These are phyloP conservation scores for Lecanoromycetidae sp. DNA, from an alignment of 2,329 filamentous ascomycete species.

Conservation along the genomic window DNA sequence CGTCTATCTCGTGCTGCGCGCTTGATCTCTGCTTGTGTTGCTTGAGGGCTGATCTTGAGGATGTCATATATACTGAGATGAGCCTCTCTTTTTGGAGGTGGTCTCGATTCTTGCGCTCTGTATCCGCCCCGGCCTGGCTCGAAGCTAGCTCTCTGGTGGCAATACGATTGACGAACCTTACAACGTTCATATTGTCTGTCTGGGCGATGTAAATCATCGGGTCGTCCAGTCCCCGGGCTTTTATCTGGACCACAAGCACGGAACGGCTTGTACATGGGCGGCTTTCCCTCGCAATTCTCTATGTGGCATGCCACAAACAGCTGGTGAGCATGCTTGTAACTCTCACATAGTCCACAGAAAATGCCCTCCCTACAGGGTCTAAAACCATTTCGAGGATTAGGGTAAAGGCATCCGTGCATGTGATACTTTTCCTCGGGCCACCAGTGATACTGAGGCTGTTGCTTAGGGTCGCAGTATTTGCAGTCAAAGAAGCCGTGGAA, in stretches of 20 bases:
- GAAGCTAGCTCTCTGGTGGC: too few relatives aligned
- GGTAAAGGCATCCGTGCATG: background rate
- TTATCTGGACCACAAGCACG: too few relatives aligned
- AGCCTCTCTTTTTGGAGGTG: background rate
- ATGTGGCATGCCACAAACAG: too few relatives aligned
- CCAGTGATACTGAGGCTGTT: background rate
- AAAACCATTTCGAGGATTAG: background rate
- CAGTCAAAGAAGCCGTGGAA: background rate
- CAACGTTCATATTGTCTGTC: too few relatives aligned
- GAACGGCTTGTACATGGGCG: too few relatives aligned
- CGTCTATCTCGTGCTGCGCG: slow-evolving; percentile 2
- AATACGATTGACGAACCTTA: too few relatives aligned
- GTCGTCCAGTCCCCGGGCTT: too few relatives aligned
- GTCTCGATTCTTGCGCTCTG: background rate
- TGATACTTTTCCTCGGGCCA: background rate
- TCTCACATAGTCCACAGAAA: too few relatives aligned
- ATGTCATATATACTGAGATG: background rate
- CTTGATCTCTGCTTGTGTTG: background rate
- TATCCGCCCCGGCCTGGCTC: background rate
- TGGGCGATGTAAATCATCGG: too few relatives aligned
- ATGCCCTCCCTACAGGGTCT: too few relatives aligned
- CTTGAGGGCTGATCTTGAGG: background rate
- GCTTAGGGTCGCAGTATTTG: background rate
- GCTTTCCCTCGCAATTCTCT: too few relatives aligned
- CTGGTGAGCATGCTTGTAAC: too few relatives aligned